Conservation (phyloP, 2,329 filamentous ascomycete species). For the Pseudodiploospora longispora region DNA sequence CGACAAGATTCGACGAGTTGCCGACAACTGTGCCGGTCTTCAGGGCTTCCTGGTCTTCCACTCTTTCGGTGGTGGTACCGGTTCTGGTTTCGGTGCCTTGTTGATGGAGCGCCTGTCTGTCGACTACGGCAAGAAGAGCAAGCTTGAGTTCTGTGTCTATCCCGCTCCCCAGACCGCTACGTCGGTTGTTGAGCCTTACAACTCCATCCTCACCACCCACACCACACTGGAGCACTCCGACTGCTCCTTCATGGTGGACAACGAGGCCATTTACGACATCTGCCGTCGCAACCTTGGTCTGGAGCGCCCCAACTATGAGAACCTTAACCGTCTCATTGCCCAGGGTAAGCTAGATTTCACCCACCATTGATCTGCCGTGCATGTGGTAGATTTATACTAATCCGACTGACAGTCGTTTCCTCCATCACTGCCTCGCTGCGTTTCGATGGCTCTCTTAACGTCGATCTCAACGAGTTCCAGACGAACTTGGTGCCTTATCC, state of each 20-base stretch:
- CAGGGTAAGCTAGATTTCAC: slow-evolving; percentile 54
- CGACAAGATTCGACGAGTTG: slow-evolving; percentile 95
- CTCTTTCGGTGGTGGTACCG: slow-evolving; percentile 98
- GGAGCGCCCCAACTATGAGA: slow-evolving; percentile 96
- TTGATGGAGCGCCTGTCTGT: slow-evolving; percentile 98
- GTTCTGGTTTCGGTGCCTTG: slow-evolving; percentile 95
- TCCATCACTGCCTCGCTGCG: slow-evolving; percentile 97
- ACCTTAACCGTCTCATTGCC: slow-evolving; percentile 96
- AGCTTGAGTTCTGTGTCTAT: slow-evolving; percentile 99
- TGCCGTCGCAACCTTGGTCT: slow-evolving; percentile 96
- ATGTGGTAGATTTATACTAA: not conserved
- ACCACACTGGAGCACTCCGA: slow-evolving; percentile 98
- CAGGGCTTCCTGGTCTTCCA: slow-evolving; percentile 99
- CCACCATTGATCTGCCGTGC: not conserved
- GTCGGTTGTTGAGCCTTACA: slow-evolving; percentile 98
- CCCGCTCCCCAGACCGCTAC: slow-evolving; percentile 95
- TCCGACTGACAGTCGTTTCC: slow-evolving; percentile 63
- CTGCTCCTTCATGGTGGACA: slow-evolving; percentile 99
- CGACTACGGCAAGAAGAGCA: slow-evolving; percentile 99
- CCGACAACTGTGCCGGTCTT: slow-evolving; percentile 95
- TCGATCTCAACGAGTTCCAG: slow-evolving; percentile 99
- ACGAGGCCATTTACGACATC: slow-evolving; percentile 99
- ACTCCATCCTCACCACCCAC: slow-evolving; percentile 98
- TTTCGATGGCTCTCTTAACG: slow-evolving; percentile 97
- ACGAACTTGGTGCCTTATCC: slow-evolving; percentile 99